Evolutionary conservation across 352 stramenopile species (phyloP).

Genomic region (Phytopythium sindhum): DNA sequence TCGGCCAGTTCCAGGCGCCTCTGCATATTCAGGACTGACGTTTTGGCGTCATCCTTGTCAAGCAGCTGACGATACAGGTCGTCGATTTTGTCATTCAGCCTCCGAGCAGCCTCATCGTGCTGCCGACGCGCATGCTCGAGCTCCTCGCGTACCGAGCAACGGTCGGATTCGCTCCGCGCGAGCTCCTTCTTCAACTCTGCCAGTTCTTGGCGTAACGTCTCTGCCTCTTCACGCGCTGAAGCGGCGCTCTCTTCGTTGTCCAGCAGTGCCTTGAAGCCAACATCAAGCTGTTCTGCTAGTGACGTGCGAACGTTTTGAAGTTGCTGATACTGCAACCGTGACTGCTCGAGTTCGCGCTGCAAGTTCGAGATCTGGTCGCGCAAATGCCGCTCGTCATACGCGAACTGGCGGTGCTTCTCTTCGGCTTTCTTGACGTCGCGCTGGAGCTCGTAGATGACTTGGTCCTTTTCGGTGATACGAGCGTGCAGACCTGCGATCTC

Average conservation of each 20-base stretch:
- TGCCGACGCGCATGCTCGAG: constrained; percentile 27
- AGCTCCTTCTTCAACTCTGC: constrained; percentile 34
- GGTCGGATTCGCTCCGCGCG: constrained; percentile 24
- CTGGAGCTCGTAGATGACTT: constrained; percentile 35
- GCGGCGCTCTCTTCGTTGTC: constrained; percentile 58
- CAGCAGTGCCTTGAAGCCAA: constrained; percentile 66
- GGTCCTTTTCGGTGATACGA: constrained; percentile 46
- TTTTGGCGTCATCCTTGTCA: constrained; percentile 42
- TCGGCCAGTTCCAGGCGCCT: constrained; percentile 32
- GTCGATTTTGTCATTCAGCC: constrained; percentile 49
- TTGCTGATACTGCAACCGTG: constrained; percentile 49
- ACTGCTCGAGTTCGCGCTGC: constrained; percentile 35
- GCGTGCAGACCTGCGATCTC: constrained; percentile 36
- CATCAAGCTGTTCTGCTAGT: constrained; percentile 58
- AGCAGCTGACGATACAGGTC: constrained; percentile 51
- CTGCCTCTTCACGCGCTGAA: constrained; percentile 35
- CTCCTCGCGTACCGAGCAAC: constrained; percentile 24
- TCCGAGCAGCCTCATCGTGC: constrained; percentile 17
- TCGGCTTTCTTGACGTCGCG: constrained; percentile 35
- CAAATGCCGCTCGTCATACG: constrained; percentile 39
- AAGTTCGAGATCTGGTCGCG: constrained; percentile 33
- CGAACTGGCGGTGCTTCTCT: constrained; percentile 34
- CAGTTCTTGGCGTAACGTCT: constrained; percentile 44
- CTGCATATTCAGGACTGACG: constrained; percentile 32
- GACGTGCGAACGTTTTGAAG: constrained; percentile 44